Percentiles rank a stretch among this genome's conserved stretches.
phyloP scores from a whole-genome alignment of 2,329 filamentous ascomycete genomes.

The Scorias spongiosa region DNA sequence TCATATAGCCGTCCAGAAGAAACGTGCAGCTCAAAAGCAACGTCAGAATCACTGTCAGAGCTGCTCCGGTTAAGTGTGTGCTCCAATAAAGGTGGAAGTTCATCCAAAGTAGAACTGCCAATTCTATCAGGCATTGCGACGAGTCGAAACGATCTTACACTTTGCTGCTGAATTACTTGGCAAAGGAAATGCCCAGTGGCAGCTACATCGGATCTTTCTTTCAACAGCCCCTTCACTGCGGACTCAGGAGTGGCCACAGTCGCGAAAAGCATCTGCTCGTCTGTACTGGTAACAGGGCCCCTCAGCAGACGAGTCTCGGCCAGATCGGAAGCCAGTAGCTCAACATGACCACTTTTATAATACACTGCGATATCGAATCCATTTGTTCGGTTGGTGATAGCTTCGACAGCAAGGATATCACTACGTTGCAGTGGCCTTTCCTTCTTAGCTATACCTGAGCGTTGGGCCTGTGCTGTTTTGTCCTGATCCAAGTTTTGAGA shows the following conservation, averaged over 20 bases:
- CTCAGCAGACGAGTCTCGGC: not conserved
- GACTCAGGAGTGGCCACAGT: conserved; percentile 18
- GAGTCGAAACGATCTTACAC: not conserved
- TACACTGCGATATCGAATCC: conserved; percentile 11
- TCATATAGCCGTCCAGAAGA: conserved; percentile 49
- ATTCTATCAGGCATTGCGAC: not conserved
- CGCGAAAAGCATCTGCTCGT: conserved; percentile 7
- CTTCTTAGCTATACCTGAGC: conserved; percentile 10
- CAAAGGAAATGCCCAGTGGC: not conserved
- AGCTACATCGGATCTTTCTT: conserved; percentile 28
- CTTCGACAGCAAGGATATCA: conserved; percentile 10
- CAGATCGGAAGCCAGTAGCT: conserved; percentile 1
- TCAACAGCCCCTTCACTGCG: conserved; percentile 28
- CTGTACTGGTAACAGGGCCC: not conserved
- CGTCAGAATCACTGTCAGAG: not conserved
- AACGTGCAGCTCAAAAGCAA: conserved; percentile 29
- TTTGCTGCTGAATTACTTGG: not conserved
- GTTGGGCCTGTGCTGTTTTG: conserved; percentile 15
- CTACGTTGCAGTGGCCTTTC: conserved; percentile 20
- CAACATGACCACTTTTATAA: conserved; percentile 16
- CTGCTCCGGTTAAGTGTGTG: not conserved
- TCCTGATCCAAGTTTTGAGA: conserved; percentile 30
- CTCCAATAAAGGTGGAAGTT: conserved; percentile 20
- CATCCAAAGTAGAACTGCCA: conserved; percentile 1
- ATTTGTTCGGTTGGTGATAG: conserved; percentile 1